phyloP scores from a whole-genome alignment of 768 basidiomycete species.

The Lentinula aciculospora region DNA sequence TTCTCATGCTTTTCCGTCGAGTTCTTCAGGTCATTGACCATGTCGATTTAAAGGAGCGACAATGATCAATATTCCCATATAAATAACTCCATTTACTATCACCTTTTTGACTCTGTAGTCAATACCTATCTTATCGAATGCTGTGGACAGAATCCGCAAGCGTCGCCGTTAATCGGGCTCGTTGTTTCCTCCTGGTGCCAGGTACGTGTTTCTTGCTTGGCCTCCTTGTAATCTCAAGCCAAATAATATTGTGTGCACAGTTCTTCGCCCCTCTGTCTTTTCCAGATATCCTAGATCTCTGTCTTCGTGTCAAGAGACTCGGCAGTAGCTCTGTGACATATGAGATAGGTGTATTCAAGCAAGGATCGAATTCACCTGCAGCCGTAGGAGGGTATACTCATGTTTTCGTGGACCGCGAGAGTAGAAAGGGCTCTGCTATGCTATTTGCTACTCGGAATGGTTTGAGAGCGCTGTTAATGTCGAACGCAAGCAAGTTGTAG shows the following conservation, averaged over 20 bases:
- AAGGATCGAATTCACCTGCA: slow-evolving; percentile 31
- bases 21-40: neutral
- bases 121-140: slow-evolving; percentile 71
- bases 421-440: slow-evolving; percentile 53
- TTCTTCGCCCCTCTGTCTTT: slow-evolving; percentile 74
- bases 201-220: slow-evolving; percentile 24
- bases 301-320: slow-evolving; percentile 59
- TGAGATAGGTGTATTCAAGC: slow-evolving; percentile 71
- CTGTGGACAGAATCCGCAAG: slow-evolving; percentile 50
- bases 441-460: slow-evolving; percentile 35
- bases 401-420: slow-evolving; percentile 68
- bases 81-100: slow-evolving; percentile 79
- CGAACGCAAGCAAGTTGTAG: neutral
- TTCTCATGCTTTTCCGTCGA: neutral
- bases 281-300: slow-evolving; percentile 65
- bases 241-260: slow-evolving; percentile 21
- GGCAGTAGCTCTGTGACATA: slow-evolving; percentile 76
- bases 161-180: slow-evolving; percentile 58
- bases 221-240: neutral
- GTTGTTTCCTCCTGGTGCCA: slow-evolving; percentile 76
- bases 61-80: slow-evolving; percentile 83
- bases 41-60: slow-evolving; percentile 58
- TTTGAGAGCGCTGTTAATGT: slow-evolving; percentile 20
- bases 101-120: slow-evolving; percentile 76
- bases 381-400: slow-evolving; percentile 68